These are phyloP conservation scores for Fraxinus angustifolia DNA, from an alignment of 305 asterid genomes.

Conservation along the genomic window DNA sequence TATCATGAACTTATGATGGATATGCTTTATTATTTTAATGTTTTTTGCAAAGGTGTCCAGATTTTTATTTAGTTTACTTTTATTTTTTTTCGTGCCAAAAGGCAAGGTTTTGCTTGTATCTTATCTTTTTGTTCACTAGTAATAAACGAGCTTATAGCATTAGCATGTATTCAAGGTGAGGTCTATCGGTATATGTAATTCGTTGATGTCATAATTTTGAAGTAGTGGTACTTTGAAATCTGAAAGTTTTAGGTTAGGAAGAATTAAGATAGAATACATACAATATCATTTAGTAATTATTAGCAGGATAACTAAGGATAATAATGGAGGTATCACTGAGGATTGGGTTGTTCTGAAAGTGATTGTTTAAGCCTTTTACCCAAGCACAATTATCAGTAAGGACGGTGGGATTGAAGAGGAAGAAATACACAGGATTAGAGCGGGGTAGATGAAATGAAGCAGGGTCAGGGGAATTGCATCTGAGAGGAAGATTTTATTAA, in stretches of 20 bases:
- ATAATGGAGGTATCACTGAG: not conserved
- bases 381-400: not conserved
- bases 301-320: not conserved
- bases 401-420: not conserved
- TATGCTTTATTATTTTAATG: not conserved
- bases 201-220: not conserved
- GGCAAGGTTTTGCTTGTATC: not conserved
- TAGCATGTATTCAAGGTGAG: not conserved
- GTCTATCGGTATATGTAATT: not conserved
- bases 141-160: not conserved
- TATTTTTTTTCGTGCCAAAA: not conserved
- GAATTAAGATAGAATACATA: not conserved
- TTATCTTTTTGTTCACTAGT: not conserved
- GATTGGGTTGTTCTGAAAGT: not conserved
- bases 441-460: not conserved
- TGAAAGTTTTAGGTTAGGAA: not conserved
- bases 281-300: not conserved
- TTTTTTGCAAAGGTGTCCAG: not conserved
- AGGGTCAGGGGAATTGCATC: not conserved
- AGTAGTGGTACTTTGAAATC: not conserved
- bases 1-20: not conserved
- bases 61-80: not conserved
- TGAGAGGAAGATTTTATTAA: not conserved
- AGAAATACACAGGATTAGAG: not conserved
- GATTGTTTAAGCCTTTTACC: not conserved